A percentile compares a stretch with the other conserved stretches of the same genome.
Conservation (phyloP, 768 basidiomycete genomes). For the Agaricus subrufescens region DNA sequence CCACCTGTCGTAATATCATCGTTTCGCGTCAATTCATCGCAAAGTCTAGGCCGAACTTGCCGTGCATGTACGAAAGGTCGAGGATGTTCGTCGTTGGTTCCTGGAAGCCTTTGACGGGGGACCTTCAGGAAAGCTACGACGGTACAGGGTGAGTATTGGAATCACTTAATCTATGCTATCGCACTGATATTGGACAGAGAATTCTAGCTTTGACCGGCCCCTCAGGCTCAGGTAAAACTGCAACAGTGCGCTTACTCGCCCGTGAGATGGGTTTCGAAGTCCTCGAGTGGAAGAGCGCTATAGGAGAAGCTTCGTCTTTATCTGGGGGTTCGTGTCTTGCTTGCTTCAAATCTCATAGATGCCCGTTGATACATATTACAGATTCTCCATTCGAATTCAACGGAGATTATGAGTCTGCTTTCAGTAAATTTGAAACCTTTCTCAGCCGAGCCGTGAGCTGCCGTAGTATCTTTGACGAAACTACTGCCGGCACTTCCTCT, state of each 20-base stretch:
- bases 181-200: constrained; percentile 41
- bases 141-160: constrained; percentile 60
- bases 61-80: constrained; percentile 76
- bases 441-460: constrained; percentile 65
- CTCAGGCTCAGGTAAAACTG: constrained; percentile 87
- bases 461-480: constrained; percentile 40
- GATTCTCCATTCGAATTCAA: constrained; percentile 10
- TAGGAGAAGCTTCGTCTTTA: constrained; percentile 41
- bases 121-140: constrained; percentile 55
- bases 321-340: constrained; percentile 16
- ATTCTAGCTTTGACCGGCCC: constrained; percentile 85
- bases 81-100: constrained; percentile 74
- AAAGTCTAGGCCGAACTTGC: constrained; percentile 59
- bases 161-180: background rate
- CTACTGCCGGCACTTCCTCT: constrained; percentile 8
- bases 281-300: constrained; percentile 78
- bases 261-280: constrained; percentile 74
- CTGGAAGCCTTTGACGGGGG: constrained; percentile 67
- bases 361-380: background rate
- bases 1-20: background rate
- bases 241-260: constrained; percentile 73
- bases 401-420: constrained; percentile 40
- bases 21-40: background rate
- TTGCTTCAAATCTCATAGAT: background rate
- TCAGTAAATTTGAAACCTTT: constrained; percentile 73